phyloP scores from a whole-genome alignment of 139 green algal genomes.

The Diplosphaera chodatii region DNA sequence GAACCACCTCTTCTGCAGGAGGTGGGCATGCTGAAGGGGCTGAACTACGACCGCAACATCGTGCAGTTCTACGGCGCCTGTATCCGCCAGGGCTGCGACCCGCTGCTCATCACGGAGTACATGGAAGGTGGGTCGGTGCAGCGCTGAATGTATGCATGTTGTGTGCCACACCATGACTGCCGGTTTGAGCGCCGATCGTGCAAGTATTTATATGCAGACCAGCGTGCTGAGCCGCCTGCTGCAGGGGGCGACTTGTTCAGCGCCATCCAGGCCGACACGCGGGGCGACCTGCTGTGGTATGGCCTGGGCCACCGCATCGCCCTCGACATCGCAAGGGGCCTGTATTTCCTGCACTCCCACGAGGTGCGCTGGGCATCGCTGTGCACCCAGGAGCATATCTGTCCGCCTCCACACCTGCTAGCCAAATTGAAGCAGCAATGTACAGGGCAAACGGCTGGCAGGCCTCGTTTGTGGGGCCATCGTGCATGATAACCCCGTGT shows the following conservation, averaged over 20 bases:
- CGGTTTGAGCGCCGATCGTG: not conserved
- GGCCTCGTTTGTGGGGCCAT: too few relatives aligned
- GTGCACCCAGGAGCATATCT: too few relatives aligned
- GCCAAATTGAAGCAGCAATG: too few relatives aligned
- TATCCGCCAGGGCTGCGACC: not conserved
- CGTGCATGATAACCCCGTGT: too few relatives aligned
- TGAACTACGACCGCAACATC: slow-evolving; percentile 6
- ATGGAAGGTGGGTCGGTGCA: not conserved
- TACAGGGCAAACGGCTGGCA: too few relatives aligned
- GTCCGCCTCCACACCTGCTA: too few relatives aligned
- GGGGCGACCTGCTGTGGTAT: slow-evolving; percentile 8
- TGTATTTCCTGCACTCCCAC: slow-evolving; percentile 14
- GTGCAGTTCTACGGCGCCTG: slow-evolving; percentile 12
- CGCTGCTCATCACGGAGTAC: slow-evolving; percentile 1
- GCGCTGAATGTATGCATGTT: too few relatives aligned
- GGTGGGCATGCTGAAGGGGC: slow-evolving; percentile 4
- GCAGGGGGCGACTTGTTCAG: slow-evolving; percentile 8
- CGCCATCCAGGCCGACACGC: slow-evolving; percentile 1
- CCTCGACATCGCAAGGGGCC: slow-evolving; percentile 7
- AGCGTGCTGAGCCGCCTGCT: too few relatives aligned
- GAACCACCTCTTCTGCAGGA: not conserved
- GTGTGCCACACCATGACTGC: not conserved
- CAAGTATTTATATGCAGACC: too few relatives aligned
- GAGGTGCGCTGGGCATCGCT: too few relatives aligned
- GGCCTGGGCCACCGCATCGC: slow-evolving; percentile 6